Evolutionary conservation across 202 grass and related monocot species (phyloP), one percentile per base, ranked within the genome.

Genomic region (Schoenoplectus triqueter): DNA sequence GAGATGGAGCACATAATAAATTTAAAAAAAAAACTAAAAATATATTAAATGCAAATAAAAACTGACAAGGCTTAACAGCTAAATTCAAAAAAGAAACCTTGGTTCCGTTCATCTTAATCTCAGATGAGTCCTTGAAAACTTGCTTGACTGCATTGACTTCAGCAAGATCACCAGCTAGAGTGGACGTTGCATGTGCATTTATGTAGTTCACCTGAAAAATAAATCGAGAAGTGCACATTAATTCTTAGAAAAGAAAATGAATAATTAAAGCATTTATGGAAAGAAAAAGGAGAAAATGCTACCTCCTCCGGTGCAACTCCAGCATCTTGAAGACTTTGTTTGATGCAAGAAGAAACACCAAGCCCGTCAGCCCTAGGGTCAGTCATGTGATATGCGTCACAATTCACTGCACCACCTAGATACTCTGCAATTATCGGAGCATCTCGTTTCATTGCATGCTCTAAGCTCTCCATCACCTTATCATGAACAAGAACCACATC

Each of bases 161-260:
- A 61, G 93, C 93, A 64, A 99, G 83, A 81, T 99, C 97, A 91
- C 97, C 97, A 70, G 93, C 92, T 74, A 99, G 97, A 6, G 97
- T 99, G 57, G 97, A 99, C 14, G 97, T 99, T 18, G 97, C 97
- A 89, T 99, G 97, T 80, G 87, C 86, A 92, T 99, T 99, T 69
- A 99, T 99, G 69, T 99, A 94, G 74, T 94, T 99, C 48, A 99
- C 93, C 96, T 99, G 83, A 65, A 91, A 88, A 87, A 48, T 86
- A 46, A 79, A 31, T 71, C 18, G 17, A 66, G n/a, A 82, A 44
- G 10, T 7, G 11, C 80, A 66, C 9, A 1, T 82, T 48, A 82
- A 4, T 52, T 48, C 1, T 39, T 6, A 81, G 62, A 64, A 67
- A 39, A 31, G 1, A 50, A 66, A 82, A 69, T 9, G 1, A 56